These are phyloP conservation scores for Rusavskia elegans DNA, from an alignment of 495 filamentous ascomycete species.

Conservation along the genomic window DNA sequence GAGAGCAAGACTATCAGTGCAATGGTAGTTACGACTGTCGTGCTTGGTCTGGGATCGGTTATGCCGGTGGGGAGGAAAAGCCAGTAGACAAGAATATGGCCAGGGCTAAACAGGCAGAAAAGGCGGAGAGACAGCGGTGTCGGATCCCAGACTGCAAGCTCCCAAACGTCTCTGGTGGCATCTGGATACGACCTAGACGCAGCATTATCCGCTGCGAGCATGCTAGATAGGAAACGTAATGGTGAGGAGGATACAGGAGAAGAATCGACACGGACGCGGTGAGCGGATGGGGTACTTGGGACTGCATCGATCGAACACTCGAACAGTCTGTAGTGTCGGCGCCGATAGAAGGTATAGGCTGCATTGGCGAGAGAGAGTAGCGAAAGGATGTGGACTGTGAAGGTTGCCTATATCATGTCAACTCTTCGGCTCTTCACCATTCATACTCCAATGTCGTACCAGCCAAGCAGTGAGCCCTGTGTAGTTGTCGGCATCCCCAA, in stretches of 20 bases:
- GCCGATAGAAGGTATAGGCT: conserved; percentile 66
- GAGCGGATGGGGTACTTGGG: conserved; percentile 73
- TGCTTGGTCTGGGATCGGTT: conserved; percentile 62
- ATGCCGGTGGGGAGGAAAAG: conserved; percentile 66
- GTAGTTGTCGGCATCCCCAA: conserved; percentile 47
- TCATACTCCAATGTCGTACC: conserved; percentile 37
- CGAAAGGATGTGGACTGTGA: conserved; percentile 50
- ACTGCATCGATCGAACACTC: conserved; percentile 60
- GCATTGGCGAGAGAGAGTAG: conserved; percentile 55
- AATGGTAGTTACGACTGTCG: conserved; percentile 69
- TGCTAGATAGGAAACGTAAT: conserved; percentile 53
- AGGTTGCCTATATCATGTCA: conserved; percentile 36
- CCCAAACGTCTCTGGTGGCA: conserved; percentile 81
- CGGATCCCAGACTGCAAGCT: conserved; percentile 86
- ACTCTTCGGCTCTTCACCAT: neutral
- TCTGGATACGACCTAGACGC: conserved; percentile 73
- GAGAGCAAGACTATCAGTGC: conserved; percentile 57
- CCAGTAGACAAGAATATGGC: conserved; percentile 76
- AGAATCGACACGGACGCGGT: conserved; percentile 79
- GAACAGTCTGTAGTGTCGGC: conserved; percentile 81
- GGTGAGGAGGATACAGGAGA: conserved; percentile 67
- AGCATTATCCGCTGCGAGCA: conserved; percentile 42
- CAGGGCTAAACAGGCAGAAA: conserved; percentile 85
- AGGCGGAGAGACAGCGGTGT: conserved; percentile 64
- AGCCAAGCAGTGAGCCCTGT: conserved; percentile 58